phyloP scores from a whole-genome alignment of 2,329 filamentous ascomycete species.

The Fusarium abutilonis region DNA sequence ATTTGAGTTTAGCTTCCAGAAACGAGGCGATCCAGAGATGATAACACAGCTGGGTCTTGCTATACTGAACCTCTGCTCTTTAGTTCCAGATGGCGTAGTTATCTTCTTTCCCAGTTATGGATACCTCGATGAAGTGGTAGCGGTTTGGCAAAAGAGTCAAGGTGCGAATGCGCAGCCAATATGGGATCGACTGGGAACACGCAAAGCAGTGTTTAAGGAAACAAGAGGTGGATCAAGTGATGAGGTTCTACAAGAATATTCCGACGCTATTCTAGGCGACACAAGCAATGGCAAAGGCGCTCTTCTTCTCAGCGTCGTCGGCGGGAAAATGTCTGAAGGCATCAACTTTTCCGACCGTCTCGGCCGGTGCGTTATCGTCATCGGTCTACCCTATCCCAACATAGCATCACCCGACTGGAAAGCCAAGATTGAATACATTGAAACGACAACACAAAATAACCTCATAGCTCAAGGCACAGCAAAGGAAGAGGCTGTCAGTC shows the following conservation, averaged over 20 bases:
- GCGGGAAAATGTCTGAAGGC: conserved; percentile 94
- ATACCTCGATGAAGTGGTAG: conserved; percentile 80
- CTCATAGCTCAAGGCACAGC: conserved; percentile 43
- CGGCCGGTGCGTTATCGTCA: conserved; percentile 88
- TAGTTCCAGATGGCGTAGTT: conserved; percentile 88
- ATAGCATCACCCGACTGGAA: conserved; percentile 91
- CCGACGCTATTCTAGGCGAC: conserved; percentile 68
- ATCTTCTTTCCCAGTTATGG: conserved; percentile 96
- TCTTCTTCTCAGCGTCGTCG: conserved; percentile 87
- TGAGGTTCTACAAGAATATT: conserved; percentile 78
- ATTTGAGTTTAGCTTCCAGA: conserved; percentile 91
- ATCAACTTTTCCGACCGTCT: conserved; percentile 97
- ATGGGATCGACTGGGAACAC: conserved; percentile 66
- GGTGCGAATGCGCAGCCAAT: conserved; percentile 52
- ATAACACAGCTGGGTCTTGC: conserved; percentile 78
- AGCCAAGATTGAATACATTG: conserved; percentile 88
- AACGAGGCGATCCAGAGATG: conserved; percentile 74
- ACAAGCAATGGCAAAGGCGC: conserved; percentile 64
- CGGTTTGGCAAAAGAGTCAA: conserved; percentile 64
- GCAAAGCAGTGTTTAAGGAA: conserved; percentile 72
- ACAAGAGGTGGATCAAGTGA: conserved; percentile 68
- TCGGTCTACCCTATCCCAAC: conserved; percentile 93
- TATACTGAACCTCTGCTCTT: conserved; percentile 74
- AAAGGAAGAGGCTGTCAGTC: conserved; percentile 43
- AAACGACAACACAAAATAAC: conserved; percentile 62